A percentile compares a stretch with the other conserved stretches of the same genome.
These are phyloP conservation scores for Limtongozyma cylindracea DNA, from an alignment of 805 yeast species.

Conservation along the genomic window DNA sequence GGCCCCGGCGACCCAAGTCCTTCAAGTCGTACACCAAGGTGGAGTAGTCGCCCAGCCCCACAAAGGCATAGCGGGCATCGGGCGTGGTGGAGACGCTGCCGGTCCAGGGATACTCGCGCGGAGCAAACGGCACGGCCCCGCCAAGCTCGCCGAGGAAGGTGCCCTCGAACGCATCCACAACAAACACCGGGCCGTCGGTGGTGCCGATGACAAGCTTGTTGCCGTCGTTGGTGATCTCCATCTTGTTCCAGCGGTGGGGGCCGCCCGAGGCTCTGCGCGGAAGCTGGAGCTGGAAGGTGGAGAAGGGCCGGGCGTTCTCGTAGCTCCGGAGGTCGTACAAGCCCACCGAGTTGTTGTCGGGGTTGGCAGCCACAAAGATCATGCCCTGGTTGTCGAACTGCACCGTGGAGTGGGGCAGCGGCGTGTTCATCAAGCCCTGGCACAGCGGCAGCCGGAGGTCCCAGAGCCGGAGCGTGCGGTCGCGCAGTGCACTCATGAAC, in stretches of 20 bases:
- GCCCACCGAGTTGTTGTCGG: constrained; percentile 6
- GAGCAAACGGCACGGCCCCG: constrained; percentile 3
- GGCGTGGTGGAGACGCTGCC: constrained; percentile 13
- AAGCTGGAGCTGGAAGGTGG: constrained; percentile 3
- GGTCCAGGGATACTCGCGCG: constrained; percentile 8
- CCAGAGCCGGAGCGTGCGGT: constrained; percentile 71
- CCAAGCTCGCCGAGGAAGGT: constrained; percentile 10
- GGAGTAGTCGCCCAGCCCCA: constrained; percentile 7
- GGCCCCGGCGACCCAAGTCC: constrained; percentile 1
- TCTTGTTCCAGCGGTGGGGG: constrained; percentile 20
- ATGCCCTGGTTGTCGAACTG: constrained; percentile 73
- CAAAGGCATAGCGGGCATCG: constrained; percentile 12
- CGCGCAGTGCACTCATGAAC: constrained; percentile 44
- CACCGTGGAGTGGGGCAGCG: constrained; percentile 24
- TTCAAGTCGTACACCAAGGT: constrained; percentile 9
- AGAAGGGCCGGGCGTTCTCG: constrained; percentile 28
- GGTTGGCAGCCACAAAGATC: constrained; percentile 27
- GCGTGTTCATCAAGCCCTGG: constrained; percentile 28
- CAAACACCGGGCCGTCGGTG: constrained; percentile 23
- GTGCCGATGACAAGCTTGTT: constrained; percentile 33
- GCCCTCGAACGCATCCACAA: constrained; percentile 53
- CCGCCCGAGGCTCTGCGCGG: constrained; percentile 4
- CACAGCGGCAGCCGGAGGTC: constrained; percentile 47
- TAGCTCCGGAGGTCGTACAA: constrained; percentile 37
- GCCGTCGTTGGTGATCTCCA: constrained; percentile 66